Evolutionary conservation across 164 flowering plant species (phyloP), one percentile per base, ranked within the genome.

Genomic region (Saururus chinensis): DNA sequence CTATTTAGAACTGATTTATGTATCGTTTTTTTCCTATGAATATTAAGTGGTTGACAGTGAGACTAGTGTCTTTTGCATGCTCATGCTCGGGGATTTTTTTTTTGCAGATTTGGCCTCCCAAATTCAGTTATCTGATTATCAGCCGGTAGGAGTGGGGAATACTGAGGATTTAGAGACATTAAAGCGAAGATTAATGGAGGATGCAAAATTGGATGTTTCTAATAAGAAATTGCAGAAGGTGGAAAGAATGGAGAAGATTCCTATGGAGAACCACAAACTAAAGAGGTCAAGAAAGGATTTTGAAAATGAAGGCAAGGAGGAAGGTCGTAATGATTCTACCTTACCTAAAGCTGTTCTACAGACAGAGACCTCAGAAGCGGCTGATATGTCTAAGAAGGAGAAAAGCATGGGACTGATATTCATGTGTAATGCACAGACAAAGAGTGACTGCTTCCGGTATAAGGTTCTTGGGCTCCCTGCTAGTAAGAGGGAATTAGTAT

Each of bases 361-460:
- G 11, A 12, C 14, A 17, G 17, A 45, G 17, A 12, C 14, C 7
- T 45, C 49, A 12, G 49, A 12, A 45, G 49, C 17, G 14, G 14
- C 14, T 2, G 49, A 45, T 45, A 45, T 45, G 49, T 57, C 65
- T 30, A 69, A 68, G 64, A 75, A 37, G 70, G 71, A 23, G 12
- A 73, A 73, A 57, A 58, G 73, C 62, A 67, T 62, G 73, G 88
- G 88, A 52, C 73, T 81, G 82, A 77, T 84, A 60, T 84, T 82
- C 65, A 77, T 82, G 83, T 82, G 89, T 76, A 82, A 64, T 64
- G 70, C 82, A 19, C 65, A 72, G 74, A 84, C 89, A n/a, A 84
- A 77, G 69, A 51, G 70, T 53, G 86, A 84, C 69, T 84, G 86
- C 70, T 82, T 54, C 66, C 68, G 37, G 37, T 77, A 80, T 68